These are phyloP conservation scores for Beauveria bassiana DNA, from an alignment of 2,329 filamentous ascomycete species.

Conservation along the genomic window DNA sequence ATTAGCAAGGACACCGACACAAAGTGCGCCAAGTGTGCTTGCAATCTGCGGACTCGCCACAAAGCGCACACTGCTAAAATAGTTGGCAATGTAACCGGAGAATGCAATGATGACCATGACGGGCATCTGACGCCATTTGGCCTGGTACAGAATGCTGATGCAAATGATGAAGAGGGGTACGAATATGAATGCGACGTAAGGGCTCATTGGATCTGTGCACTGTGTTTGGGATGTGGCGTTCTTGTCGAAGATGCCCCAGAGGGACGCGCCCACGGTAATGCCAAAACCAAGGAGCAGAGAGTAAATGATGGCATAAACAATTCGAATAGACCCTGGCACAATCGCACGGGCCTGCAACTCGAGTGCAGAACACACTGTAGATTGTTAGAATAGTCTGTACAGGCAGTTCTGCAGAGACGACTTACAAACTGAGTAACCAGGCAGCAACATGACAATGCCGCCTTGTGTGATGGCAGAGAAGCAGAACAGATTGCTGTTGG, in stretches of 20 bases:
- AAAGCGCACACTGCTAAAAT: constrained; percentile 60
- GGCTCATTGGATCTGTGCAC: constrained; percentile 36
- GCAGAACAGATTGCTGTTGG: constrained; percentile 45
- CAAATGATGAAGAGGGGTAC: constrained; percentile 67
- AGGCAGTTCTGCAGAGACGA: constrained; percentile 8
- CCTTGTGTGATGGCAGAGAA: constrained; percentile 59
- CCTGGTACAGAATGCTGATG: constrained; percentile 70
- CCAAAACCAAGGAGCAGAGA: constrained; percentile 66
- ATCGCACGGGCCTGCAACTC: constrained; percentile 64
- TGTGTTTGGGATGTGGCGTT: constrained; percentile 38
- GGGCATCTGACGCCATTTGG: constrained; percentile 72
- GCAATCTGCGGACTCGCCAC: constrained; percentile 64
- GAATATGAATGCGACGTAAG: constrained; percentile 55
- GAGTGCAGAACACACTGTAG: constrained; percentile 38
- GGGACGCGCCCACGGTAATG: constrained; percentile 57
- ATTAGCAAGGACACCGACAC: constrained; percentile 70
- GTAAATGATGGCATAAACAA: constrained; percentile 69
- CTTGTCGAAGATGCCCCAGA: constrained; percentile 54
- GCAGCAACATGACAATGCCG: constrained; percentile 58
- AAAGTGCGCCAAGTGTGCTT: constrained; percentile 68
- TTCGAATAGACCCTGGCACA: constrained; percentile 63
- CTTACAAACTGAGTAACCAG: constrained; percentile 53
- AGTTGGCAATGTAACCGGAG: constrained; percentile 69
- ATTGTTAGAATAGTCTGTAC: background rate
- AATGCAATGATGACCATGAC: constrained; percentile 69